Base-by-base conservation (phyloP, 208 protist genomes). In the Leishmania tarentolae region DNA sequence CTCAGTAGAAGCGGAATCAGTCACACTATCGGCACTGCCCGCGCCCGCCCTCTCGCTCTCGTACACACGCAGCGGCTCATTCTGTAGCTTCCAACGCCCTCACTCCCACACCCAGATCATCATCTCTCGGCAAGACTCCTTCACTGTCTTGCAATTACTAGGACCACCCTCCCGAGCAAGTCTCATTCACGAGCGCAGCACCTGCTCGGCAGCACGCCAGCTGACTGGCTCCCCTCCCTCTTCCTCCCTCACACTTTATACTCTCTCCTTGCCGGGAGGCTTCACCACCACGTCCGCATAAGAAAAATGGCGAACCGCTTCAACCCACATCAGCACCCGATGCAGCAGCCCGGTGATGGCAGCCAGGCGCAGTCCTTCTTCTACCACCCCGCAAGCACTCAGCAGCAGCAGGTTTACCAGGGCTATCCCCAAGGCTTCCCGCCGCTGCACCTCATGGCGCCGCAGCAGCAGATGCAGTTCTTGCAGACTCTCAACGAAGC, bases 401-500 rank as follows among this genome's bases (percentile, higher is more conserved):
- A 87, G 83, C 83, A 69, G 52, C 84, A 88, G 81, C 84, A 88
- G 74, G 65, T 83, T 37, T 82, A 76, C 46, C 47, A 66, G 15
- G 75, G 73, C 42, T 83, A 80, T 37, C 80, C 84, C 8, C 44
- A 77, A 42, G 24, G 21, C 19, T 72, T 78, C 37, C 37, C 83
- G 42, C 79, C 74, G 59, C 37, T 77, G 37, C 46, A 65, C 50
- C 72, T 76, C 53, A 65, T 77, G 74, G 53, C 35, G 21, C 46
- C 47, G n/a, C 74, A 59, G 74, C 74, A 77, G 35, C 76, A 69
- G 46, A 31, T 72, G 44, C 76, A 79, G 76, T 40, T 72, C n/a
- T 73, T 84, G 59, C 84, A 84, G 65, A 59, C 61, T 56, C 69
- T 82, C 56, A 86, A 68, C 65, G 77, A 79, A 68, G 63, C 65